Conservation (phyloP, 495 filamentous ascomycete species). For the Talaromyces stipitatus region DNA sequence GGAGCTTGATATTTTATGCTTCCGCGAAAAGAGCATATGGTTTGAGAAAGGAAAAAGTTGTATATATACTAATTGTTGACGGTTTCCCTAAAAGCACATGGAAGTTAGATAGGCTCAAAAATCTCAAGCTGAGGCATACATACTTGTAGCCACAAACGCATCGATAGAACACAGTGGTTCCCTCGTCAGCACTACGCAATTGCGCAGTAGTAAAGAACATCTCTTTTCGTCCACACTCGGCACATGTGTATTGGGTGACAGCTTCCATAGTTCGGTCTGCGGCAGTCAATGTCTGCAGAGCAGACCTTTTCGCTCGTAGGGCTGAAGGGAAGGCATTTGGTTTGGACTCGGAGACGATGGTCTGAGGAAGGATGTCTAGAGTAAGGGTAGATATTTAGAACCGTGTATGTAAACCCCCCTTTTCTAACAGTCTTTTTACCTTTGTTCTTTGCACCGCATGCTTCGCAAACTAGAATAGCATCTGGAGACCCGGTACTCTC, state of each 20-base stretch:
- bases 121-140: slow-evolving; percentile 17
- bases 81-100: slow-evolving; percentile 25
- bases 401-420: neutral
- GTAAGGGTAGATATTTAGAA: neutral
- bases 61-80: slow-evolving; percentile 28
- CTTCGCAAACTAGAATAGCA: slow-evolving; percentile 68
- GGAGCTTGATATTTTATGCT: neutral
- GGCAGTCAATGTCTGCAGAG: slow-evolving; percentile 72
- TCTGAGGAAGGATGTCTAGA: slow-evolving; percentile 67
- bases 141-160: slow-evolving; percentile 85
- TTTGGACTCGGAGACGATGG: slow-evolving; percentile 75
- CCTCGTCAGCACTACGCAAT: slow-evolving; percentile 89
- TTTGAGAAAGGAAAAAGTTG: neutral
- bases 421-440: slow-evolving; percentile 40
- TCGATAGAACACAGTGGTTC: slow-evolving; percentile 79
- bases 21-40: neutral
- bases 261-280: slow-evolving; percentile 74
- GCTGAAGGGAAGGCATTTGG: slow-evolving; percentile 80
- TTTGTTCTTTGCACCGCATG: slow-evolving; percentile 77
- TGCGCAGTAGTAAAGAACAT: slow-evolving; percentile 83
- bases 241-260: slow-evolving; percentile 62
- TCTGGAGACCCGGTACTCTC: slow-evolving; percentile 65
- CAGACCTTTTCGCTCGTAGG: slow-evolving; percentile 74
- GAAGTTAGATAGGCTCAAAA: neutral
- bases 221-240: slow-evolving; percentile 71